A percentile compares a stretch with the other conserved stretches of the same genome.
phyloP scores from a whole-genome alignment of 441 rosid species.

The Arabidopsis lyrata region DNA sequence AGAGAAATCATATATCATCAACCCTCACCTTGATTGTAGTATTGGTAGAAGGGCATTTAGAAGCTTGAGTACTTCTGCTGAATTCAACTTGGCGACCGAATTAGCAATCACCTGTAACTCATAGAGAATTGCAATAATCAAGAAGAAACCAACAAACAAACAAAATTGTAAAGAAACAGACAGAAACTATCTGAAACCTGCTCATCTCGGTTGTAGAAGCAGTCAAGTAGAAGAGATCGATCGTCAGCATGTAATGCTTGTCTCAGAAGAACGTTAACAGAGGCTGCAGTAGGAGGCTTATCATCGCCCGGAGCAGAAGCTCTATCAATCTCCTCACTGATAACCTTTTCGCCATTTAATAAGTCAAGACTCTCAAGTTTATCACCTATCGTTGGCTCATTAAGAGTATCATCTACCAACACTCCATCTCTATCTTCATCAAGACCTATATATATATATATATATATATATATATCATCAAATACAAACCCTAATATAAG shows the following conservation, averaged over 20 bases:
- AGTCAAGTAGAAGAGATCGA: conserved; percentile 83
- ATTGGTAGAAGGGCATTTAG: conserved; percentile 71
- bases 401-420: conserved; percentile 62
- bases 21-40: conserved; percentile 73
- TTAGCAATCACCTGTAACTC: conserved; percentile 76
- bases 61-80: conserved; percentile 82
- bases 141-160: background rate
- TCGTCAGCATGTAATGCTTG: conserved; percentile 94
- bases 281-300: conserved; percentile 88
- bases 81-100: conserved; percentile 71
- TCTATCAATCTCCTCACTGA: conserved; percentile 46
- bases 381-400: conserved; percentile 96
- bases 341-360: conserved; percentile 47
- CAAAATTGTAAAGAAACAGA: background rate
- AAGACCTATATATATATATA: conserved; percentile 55
- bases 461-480: conserved; percentile 42
- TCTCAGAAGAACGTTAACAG: conserved; percentile 79
- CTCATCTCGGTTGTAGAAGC: conserved; percentile 86
- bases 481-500: background rate
- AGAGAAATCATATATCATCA: background rate
- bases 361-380: conserved; percentile 70
- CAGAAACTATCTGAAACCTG: conserved; percentile 58
- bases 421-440: conserved; percentile 71
- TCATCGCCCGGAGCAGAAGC: conserved; percentile 41
- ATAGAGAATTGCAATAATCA: background rate